Percentiles rank a stretch among this genome's conserved stretches.
These are phyloP conservation scores for Nissolia schottii DNA, from an alignment of 306 rosid species.

Conservation along the genomic window DNA sequence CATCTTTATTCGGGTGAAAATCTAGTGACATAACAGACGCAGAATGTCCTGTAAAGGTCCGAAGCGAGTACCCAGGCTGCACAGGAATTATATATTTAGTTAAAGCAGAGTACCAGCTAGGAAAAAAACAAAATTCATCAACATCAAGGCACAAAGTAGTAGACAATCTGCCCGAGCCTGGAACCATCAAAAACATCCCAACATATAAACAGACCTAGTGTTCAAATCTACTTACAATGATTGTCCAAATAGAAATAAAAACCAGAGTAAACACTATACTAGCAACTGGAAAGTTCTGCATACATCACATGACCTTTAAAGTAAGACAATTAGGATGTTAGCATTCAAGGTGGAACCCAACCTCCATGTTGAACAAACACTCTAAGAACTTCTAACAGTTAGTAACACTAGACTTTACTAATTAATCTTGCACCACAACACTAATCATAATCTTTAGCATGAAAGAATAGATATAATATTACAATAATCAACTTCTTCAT, in stretches of 20 bases:
- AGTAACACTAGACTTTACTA: no score
- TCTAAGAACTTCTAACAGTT: no score
- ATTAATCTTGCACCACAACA: no score
- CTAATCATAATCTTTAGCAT: no score
- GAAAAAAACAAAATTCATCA: neutral
- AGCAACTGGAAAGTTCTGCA: neutral
- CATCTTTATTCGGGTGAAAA: constrained; percentile 93
- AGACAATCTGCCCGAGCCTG: neutral
- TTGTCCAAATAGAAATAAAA: neutral
- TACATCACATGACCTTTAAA: neutral
- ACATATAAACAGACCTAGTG: no score
- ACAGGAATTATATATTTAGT: constrained; percentile 18
- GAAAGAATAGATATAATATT: no score
- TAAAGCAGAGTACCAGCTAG: constrained; percentile 1
- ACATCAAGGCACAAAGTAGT: neutral
- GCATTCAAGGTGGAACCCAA: neutral
- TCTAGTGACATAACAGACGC: constrained; percentile 80
- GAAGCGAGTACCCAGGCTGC: constrained; percentile 90
- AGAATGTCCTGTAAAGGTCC: constrained; percentile 85
- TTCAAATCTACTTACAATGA: neutral
- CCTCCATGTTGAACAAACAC: no score
- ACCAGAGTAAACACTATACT: neutral
- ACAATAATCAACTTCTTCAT: neutral
- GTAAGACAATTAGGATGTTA: neutral
- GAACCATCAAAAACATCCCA: no score